These are phyloP conservation scores for Pythium pyrilobum DNA, from an alignment of 352 stramenopile genomes.

Conservation along the genomic window DNA sequence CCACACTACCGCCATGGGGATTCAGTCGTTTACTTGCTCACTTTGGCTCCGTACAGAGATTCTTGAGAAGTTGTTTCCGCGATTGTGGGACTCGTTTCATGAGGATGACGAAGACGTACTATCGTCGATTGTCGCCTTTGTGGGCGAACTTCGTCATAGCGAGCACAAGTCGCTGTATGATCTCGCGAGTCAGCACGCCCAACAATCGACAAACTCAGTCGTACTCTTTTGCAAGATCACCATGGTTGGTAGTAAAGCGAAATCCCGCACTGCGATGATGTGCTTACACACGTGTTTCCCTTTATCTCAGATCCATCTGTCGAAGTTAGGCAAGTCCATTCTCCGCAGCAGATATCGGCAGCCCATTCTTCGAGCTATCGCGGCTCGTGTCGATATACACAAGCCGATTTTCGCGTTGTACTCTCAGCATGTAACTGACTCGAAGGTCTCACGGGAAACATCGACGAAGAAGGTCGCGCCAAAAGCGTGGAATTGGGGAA, in stretches of 20 bases:
- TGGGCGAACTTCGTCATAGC: slow-evolving; percentile 9
- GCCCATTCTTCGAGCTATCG: slow-evolving; percentile 27
- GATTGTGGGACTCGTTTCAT: slow-evolving; percentile 10
- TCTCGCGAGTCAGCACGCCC: slow-evolving; percentile 7
- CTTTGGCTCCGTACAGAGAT: not conserved
- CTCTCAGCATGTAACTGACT: not conserved
- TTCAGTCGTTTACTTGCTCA: too few relatives aligned
- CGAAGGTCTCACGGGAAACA: too few relatives aligned
- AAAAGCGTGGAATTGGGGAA: slow-evolving; percentile 13
- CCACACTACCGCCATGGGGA: not conserved
- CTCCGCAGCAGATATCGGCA: slow-evolving; percentile 52
- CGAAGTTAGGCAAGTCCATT: slow-evolving; percentile 59
- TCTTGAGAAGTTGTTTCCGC: slow-evolving; percentile 9
- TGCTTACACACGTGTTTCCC: not conserved
- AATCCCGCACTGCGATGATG: too few relatives aligned
- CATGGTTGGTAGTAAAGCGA: slow-evolving; percentile 15
- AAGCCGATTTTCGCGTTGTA: not conserved
- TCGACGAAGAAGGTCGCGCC: not conserved
- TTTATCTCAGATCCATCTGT: slow-evolving; percentile 23
- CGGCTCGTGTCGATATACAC: slow-evolving; percentile 15
- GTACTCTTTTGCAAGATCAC: slow-evolving; percentile 18
- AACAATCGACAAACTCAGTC: slow-evolving; percentile 13
- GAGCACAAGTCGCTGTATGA: not conserved
- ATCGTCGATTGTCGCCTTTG: slow-evolving; percentile 9
- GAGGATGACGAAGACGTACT: slow-evolving; percentile 8